Conservation (phyloP, 495 filamentous ascomycete genomes). For the Rusavskia elegans region DNA sequence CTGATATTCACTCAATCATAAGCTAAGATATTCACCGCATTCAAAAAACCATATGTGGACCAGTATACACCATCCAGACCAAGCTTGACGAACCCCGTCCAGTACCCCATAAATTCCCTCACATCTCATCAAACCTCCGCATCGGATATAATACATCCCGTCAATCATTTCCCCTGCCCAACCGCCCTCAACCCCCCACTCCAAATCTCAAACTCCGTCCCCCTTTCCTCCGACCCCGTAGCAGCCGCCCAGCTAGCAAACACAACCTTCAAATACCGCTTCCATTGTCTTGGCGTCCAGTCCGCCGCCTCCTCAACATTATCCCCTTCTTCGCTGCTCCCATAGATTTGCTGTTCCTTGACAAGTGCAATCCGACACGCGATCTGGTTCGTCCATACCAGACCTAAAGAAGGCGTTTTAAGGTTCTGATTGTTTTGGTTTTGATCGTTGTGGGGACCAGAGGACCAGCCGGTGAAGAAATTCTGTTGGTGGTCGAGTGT, state of each 20-base stretch:
- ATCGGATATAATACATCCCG: not conserved
- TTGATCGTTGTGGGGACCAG: slow-evolving; percentile 30
- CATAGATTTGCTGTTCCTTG: slow-evolving; percentile 24
- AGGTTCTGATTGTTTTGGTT: slow-evolving; percentile 19
- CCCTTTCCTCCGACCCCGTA: slow-evolving; percentile 1
- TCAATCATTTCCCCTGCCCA: not conserved
- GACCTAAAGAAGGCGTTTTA: slow-evolving; percentile 76
- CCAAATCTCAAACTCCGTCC: slow-evolving; percentile 35
- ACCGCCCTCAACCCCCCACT: slow-evolving; percentile 25
- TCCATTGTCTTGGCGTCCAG: slow-evolving; percentile 9
- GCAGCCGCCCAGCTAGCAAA: slow-evolving; percentile 53
- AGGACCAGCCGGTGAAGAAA: slow-evolving; percentile 92
- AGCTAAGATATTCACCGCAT: too few relatives aligned
- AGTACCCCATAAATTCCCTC: too few relatives aligned
- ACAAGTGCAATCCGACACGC: slow-evolving; percentile 65
- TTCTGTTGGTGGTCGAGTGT: slow-evolving; percentile 77
- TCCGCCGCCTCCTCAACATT: slow-evolving; percentile 4
- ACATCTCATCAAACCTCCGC: too few relatives aligned
- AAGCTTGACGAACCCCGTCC: too few relatives aligned
- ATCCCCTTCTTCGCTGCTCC: slow-evolving; percentile 1
- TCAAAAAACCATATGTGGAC: too few relatives aligned
- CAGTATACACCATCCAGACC: too few relatives aligned
- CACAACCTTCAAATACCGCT: slow-evolving; percentile 62
- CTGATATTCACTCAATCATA: too few relatives aligned
- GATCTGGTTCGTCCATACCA: slow-evolving; percentile 84